Evolutionary conservation across 1,284 basidiomycete species (phyloP), one percentile per base, ranked within the genome.

Genomic region (Phlebopus sp.): DNA sequence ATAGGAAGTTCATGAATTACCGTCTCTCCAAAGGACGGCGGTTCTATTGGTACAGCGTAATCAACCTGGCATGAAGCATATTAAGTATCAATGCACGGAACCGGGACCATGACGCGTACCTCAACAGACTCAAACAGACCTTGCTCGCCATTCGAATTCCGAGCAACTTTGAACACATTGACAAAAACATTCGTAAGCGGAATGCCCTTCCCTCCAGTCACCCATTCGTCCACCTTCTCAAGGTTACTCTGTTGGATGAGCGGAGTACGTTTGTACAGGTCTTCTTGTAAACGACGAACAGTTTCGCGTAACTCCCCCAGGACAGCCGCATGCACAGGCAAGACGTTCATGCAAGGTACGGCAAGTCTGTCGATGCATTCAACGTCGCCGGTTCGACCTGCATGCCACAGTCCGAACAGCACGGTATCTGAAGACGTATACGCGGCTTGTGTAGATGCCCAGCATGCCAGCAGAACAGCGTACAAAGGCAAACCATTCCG

Each of bases 381-480:
- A 27, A 64, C 39, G 6, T 66, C 50, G 13, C 69, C 71, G 5
- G 71, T 69, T 41, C 76, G 63, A 25, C 76, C 72, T 14, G 68
- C 69, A 47, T 77, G 75, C 71, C 75, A 76, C 15, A 78, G 62
- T 2, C 74, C 74, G 46, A 78, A 74, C 3, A 67, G 72, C 3
- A 69, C 64, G 23, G 55, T 55, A 21, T 58, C 54, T 14, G 64
- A 52, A 2, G 56, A 54, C 7, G 69, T 62, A 38, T 67, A 56
- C n/a, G 55, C 56, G 17, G 68, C 67, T 48, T 77, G 75, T 21
- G 74, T 54, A 13, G 60, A 60, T 6, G 73, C 70, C 76, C 75
- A 78, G 48, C 68, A 72, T 5, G 75, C 72, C 36, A 78, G 59
- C 41, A 76, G 66, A 11, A 77, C 57, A 21, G 69, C 68, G 23